These are phyloP conservation scores for Stachybotrys chlorohalonatus DNA, from an alignment of 2,329 filamentous ascomycete species.

Conservation along the genomic window DNA sequence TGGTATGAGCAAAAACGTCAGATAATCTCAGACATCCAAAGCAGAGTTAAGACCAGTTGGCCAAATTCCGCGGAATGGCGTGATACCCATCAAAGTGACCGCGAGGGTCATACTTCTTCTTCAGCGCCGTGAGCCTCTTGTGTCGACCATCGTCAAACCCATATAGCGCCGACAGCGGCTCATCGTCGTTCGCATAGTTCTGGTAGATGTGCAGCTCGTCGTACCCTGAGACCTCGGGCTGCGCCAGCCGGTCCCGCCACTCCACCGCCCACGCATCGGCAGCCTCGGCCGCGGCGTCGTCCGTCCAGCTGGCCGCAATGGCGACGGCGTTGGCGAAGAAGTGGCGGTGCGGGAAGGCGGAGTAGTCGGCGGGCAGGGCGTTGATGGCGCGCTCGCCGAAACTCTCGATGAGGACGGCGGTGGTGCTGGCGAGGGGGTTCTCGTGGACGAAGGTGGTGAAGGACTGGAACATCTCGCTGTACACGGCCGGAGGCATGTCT, in stretches of 20 bases:
- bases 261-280: slow-evolving; percentile 6
- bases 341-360: slow-evolving; percentile 12
- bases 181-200: slow-evolving; percentile 43
- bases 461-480: not conserved
- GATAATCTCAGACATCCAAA: not conserved
- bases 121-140: slow-evolving; percentile 32
- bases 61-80: not conserved
- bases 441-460: slow-evolving; percentile 2
- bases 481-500: not conserved
- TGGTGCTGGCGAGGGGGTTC: slow-evolving; percentile 5
- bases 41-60: not conserved
- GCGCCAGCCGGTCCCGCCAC: slow-evolving; percentile 9
- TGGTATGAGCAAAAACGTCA: too few species aligned
- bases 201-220: slow-evolving; percentile 22
- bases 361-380: not conserved
- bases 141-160: slow-evolving; percentile 40
- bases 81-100: slow-evolving; percentile 27
- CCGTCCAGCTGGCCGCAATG: slow-evolving; percentile 9
- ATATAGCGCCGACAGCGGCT: slow-evolving; percentile 32
- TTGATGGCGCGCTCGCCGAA: slow-evolving; percentile 35
- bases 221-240: slow-evolving; percentile 2
- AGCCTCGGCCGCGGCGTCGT: slow-evolving; percentile 7
- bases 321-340: slow-evolving; percentile 9
- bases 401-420: slow-evolving; percentile 46
- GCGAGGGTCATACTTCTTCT: slow-evolving; percentile 38